Percentiles rank a stretch among this genome's conserved stretches.
These are phyloP conservation scores for Calycina marina DNA, from an alignment of 2,329 filamentous ascomycete species.

Conservation along the genomic window DNA sequence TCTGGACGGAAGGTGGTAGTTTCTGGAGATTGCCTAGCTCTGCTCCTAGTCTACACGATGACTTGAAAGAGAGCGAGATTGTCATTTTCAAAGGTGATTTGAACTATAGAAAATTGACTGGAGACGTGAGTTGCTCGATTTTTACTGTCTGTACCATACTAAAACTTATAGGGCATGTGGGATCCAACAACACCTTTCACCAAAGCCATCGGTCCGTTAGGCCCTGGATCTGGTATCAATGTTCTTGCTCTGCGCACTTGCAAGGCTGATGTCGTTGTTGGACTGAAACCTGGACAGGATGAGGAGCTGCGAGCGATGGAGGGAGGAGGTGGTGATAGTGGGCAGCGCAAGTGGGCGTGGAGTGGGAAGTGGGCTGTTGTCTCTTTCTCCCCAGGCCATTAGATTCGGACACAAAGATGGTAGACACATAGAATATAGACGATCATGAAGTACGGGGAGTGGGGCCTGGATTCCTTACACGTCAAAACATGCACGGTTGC, in stretches of 20 bases:
- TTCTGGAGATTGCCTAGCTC: slow-evolving; percentile 74
- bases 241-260: slow-evolving; percentile 81
- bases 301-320: slow-evolving; percentile 58
- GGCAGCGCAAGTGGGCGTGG: slow-evolving; percentile 79
- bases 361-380: slow-evolving; percentile 95
- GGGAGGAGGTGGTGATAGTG: slow-evolving; percentile 51
- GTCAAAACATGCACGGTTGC: no score
- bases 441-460: no score
- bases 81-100: slow-evolving; percentile 96
- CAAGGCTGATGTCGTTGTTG: slow-evolving; percentile 93
- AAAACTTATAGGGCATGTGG: slow-evolving; percentile 51
- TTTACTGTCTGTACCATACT: no score
- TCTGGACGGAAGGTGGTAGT: slow-evolving; percentile 81
- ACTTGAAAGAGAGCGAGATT: slow-evolving; percentile 70
- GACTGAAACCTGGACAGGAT: slow-evolving; percentile 67
- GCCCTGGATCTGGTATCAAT: slow-evolving; percentile 67
- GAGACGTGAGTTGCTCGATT: slow-evolving; percentile 54
- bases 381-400: slow-evolving; percentile 55
- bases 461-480: no score
- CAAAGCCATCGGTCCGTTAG: slow-evolving; percentile 73
- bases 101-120: slow-evolving; percentile 88
- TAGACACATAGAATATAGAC: no score
- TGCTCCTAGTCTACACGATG: slow-evolving; percentile 54
- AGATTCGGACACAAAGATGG: no score
- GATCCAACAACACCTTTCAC: slow-evolving; percentile 75